Base-by-base conservation (phyloP, 768 basidiomycete species). In the Leccinellum luteum region DNA sequence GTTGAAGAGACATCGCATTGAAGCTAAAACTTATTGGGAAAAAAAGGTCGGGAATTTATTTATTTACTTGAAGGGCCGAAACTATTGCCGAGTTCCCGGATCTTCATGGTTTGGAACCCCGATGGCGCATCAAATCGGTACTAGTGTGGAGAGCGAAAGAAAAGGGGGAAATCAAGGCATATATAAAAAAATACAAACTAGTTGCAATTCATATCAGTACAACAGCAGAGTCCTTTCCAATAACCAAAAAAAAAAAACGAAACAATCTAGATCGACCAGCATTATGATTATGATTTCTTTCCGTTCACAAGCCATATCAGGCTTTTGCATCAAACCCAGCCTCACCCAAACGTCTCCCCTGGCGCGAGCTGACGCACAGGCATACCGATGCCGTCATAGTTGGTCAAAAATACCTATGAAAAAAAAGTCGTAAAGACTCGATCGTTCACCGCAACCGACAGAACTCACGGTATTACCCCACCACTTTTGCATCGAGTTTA, bases 381-480 rank as follows among this genome's bases (percentile, higher is more conserved):
- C 15, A 70, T 53, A 7, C 71, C 71, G 23, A 1, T 38, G 4
- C 54, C 64, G 17, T 71, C 69, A 15, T 56, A 62, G 5, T 61
- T 66, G 3, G 52, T 60, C 21, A 7, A 57, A 30, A 57, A 71
- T 2, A 72, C 71, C 71, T 71, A 12, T 8, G 1, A 15, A 31
- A 12, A 31, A 12, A n/a, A 41, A 41, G 8, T n/a, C 2, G 4
- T 48, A 2, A 48, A 48, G 15, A 15, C 25, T 10, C 14, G 3
- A 13, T 25, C 25, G 6, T 27, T 23, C 27, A n/a, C 21, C 21
- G 3, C 19, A 5, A 23, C 21, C 21, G 12, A 21, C 9, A 34
- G n/a, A 9, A 34, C 49, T n/a, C 13, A 34, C 70, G 21, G 27
- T 59, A 51, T 72, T 72, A 7, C 70, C 70, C 70, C 70, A 73